phyloP scores from a whole-genome alignment of 768 basidiomycete species.

The Phylloporus rhodoxanthus region DNA sequence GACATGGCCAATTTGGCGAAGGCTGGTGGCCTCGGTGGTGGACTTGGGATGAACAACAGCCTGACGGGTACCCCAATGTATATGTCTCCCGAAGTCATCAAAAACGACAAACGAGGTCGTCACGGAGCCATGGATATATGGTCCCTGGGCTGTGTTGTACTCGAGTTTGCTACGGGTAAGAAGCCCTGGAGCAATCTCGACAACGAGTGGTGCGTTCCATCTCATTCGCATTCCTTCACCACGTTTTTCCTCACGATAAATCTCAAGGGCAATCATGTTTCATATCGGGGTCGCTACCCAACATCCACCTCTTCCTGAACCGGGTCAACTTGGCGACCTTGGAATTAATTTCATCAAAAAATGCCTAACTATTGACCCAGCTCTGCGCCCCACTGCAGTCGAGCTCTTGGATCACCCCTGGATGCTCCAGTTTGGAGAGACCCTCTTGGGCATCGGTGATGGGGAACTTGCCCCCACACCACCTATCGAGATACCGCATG shows the following conservation, averaged over 20 bases:
- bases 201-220: constrained; percentile 81
- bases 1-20: constrained; percentile 34
- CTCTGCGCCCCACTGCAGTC: constrained; percentile 72
- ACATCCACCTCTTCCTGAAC: constrained; percentile 91
- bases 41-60: constrained; percentile 67
- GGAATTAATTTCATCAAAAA: constrained; percentile 93
- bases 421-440: constrained; percentile 79
- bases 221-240: neutral
- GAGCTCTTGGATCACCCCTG: constrained; percentile 87
- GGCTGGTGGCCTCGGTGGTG: constrained; percentile 32
- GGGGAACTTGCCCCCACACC: constrained; percentile 50
- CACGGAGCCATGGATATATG: constrained; percentile 98
- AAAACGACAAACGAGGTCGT: constrained; percentile 81
- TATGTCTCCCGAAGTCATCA: constrained; percentile 98
- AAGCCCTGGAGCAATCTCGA: constrained; percentile 99
- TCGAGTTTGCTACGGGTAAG: constrained; percentile 93
- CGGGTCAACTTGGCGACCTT: constrained; percentile 77
- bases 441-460: constrained; percentile 62
- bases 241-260: constrained; percentile 2
- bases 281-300: constrained; percentile 96
- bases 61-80: constrained; percentile 99
- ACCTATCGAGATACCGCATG: constrained; percentile 40
- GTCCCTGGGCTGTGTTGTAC: constrained; percentile 95
- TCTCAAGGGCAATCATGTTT: constrained; percentile 96
- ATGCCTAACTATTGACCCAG: constrained; percentile 84